Base-by-base conservation (phyloP, 2,329 filamentous ascomycete species). In the Talaromyces sp. region DNA sequence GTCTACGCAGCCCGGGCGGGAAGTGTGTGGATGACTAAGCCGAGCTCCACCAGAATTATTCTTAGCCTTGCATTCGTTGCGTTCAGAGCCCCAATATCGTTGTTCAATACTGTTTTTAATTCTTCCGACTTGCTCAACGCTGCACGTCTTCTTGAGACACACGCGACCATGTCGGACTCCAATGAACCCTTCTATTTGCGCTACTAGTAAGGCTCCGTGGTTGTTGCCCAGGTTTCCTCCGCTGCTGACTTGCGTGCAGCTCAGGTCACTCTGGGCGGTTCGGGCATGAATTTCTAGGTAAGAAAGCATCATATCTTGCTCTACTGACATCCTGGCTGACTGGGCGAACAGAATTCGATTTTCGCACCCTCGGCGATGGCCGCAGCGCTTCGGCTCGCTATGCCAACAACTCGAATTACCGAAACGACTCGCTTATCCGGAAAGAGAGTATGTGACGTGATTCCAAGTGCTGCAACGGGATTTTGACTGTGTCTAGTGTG, bases 391-490 rank as follows among this genome's bases (percentile, higher is more conserved):
- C 95, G 57, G 92, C 93, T 32, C 88, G 95, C 77, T 99, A 99
- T 79, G 95, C 95, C 65, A 99, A 99, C 83, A 99, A 99, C 78
- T 98, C 93, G 61, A 99, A 99, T 79, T 99, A 99, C 80, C 88
- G 95, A 71, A 99, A 99, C 78, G 95, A 99, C 75, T 97, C 93
- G 64, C 81, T 99, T 68, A 99, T 99, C 73, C 89, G 95, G 66
- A 99, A 99, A 93, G 95, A 99, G 82, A 99, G 95, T 97, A 9
- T 50, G 43, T 55, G 31, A 35, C 29, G 24, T 56, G 58, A 58
- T 60, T 51, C 59, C 24, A 27, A 19, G 10, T 31, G 38, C 55
- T 31, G 49, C 41, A n/a, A 38, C 10, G 26, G 21, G 21, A 24
- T 46, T 52, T 26, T 52, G 27, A 52, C 49, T 27, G 21, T 41